A percentile compares a stretch with the other conserved stretches of the same genome.
These are phyloP conservation scores for Mycena alexandri DNA, from an alignment of 768 basidiomycete species.

Conservation along the genomic window DNA sequence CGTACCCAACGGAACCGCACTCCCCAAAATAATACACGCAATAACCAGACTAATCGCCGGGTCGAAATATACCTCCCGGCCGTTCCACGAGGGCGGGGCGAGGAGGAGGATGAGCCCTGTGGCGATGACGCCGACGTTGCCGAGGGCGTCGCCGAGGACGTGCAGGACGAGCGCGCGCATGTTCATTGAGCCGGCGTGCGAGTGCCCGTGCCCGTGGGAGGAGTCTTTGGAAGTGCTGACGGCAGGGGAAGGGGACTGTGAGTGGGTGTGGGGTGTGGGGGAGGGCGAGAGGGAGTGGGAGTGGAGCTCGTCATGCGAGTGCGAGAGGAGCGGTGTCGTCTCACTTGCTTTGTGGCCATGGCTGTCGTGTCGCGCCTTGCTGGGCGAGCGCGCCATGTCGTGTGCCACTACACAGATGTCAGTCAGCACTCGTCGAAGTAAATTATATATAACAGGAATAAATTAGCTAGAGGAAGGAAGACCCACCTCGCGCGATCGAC, in stretches of 20 bases:
- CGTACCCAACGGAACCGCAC: constrained; percentile 90
- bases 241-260: constrained; percentile 28
- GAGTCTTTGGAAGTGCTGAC: too few species aligned
- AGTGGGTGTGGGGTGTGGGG: not conserved
- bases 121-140: constrained; percentile 94
- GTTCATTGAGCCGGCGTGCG: constrained; percentile 89
- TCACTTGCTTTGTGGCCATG: not conserved
- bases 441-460: too few species aligned
- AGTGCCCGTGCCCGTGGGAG: constrained; percentile 43
- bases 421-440: too few species aligned
- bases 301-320: not conserved
- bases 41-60: constrained; percentile 94
- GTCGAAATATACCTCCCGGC: constrained; percentile 74
- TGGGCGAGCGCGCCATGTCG: constrained; percentile 53
- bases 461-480: too few species aligned
- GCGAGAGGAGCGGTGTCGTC: constrained; percentile 34
- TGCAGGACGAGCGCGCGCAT: constrained; percentile 97
- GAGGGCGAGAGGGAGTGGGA: constrained; percentile 38
- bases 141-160: too few species aligned
- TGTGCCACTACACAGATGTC: too few species aligned
- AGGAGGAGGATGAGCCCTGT: constrained; percentile 86
- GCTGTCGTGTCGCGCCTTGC: constrained; percentile 40
- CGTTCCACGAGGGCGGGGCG: constrained; percentile 4
- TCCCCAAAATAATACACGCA: constrained; percentile 96
- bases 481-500: constrained; percentile 53